Evolutionary conservation across 2,329 filamentous ascomycete genomes (phyloP).

Genomic region (Ophiognomonia clavigignenti-juglandacearum): DNA sequence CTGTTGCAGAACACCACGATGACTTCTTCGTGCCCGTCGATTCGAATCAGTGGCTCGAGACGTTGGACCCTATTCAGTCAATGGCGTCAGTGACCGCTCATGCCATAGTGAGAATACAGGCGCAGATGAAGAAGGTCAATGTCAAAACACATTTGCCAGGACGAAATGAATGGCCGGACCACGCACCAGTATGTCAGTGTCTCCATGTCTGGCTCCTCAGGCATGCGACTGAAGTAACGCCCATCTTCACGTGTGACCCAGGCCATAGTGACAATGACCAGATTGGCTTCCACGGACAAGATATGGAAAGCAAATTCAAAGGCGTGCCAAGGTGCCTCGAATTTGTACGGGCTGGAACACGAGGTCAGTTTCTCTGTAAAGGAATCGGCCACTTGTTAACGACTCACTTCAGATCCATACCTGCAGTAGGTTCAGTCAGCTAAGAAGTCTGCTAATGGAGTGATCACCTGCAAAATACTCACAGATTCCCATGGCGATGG

Average conservation of each 20-base stretch:
- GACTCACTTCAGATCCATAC: slow-evolving; percentile 51
- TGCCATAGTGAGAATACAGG: too few relatives aligned
- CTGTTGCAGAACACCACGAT: slow-evolving; percentile 60
- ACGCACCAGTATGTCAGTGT: slow-evolving; percentile 58
- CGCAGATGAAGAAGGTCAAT: too few relatives aligned
- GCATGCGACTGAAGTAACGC: slow-evolving; percentile 33
- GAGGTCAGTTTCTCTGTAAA: not conserved
- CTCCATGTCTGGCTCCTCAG: slow-evolving; percentile 51
- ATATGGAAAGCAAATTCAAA: slow-evolving; percentile 54
- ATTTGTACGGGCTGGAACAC: slow-evolving; percentile 47
- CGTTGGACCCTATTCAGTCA: slow-evolving; percentile 40
- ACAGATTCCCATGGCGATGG: slow-evolving; percentile 56
- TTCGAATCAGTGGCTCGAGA: slow-evolving; percentile 50
- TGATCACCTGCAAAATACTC: slow-evolving; percentile 18
- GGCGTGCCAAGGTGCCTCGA: slow-evolving; percentile 42
- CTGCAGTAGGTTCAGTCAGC: slow-evolving; percentile 20
- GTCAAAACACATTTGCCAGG: not conserved
- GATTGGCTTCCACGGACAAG: slow-evolving; percentile 47
- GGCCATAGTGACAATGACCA: slow-evolving; percentile 72
- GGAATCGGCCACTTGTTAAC: not conserved
- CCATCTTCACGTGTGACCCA: slow-evolving; percentile 56
- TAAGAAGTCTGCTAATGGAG: slow-evolving; percentile 3
- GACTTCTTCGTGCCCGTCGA: slow-evolving; percentile 41
- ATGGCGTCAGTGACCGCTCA: not conserved
- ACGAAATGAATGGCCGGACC: not conserved